Evolutionary conservation across 1,284 basidiomycete species (phyloP).

Genomic region (Wolfiporia cocos): DNA sequence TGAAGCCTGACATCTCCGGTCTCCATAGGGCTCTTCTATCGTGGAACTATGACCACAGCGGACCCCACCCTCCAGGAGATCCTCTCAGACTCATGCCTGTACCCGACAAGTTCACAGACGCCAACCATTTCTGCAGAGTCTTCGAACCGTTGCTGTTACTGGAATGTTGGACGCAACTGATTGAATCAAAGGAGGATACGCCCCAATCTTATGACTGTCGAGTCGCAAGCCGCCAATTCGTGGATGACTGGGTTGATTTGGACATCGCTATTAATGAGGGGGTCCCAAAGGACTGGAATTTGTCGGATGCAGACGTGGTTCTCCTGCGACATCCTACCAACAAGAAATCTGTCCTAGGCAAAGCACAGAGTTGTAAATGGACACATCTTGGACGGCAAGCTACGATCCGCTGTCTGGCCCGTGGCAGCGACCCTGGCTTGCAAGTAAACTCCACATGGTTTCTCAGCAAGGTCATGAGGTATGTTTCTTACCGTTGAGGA

Average conservation of each 20-base stretch:
- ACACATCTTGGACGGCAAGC: slow-evolving; percentile 46
- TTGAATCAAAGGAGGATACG: slow-evolving; percentile 66
- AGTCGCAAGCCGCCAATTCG: slow-evolving; percentile 57
- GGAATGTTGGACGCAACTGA: slow-evolving; percentile 91
- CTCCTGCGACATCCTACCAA: slow-evolving; percentile 52
- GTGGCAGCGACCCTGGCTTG: slow-evolving; percentile 51
- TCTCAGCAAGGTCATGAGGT: slow-evolving; percentile 83
- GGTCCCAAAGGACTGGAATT: slow-evolving; percentile 63
- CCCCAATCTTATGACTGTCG: slow-evolving; percentile 50
- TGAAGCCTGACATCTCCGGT: slow-evolving; percentile 78
- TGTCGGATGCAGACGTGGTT: slow-evolving; percentile 80
- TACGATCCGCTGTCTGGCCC: slow-evolving; percentile 41
- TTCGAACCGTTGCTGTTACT: slow-evolving; percentile 88
- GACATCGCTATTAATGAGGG: slow-evolving; percentile 55
- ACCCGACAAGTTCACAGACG: slow-evolving; percentile 62
- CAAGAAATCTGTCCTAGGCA: slow-evolving; percentile 61
- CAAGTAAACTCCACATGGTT: slow-evolving; percentile 66
- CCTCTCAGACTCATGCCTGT: slow-evolving; percentile 37
- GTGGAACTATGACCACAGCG: slow-evolving; percentile 80
- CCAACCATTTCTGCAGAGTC: slow-evolving; percentile 65
- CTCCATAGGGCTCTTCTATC: slow-evolving; percentile 81
- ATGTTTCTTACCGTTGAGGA: slow-evolving; percentile 21
- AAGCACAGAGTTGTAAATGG: slow-evolving; percentile 65
- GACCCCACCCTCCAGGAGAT: slow-evolving; percentile 48
- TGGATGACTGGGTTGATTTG: slow-evolving; percentile 71